These are phyloP conservation scores for Saxispiralis lemnorum DNA, from an alignment of 495 filamentous ascomycete genomes.

Conservation along the genomic window DNA sequence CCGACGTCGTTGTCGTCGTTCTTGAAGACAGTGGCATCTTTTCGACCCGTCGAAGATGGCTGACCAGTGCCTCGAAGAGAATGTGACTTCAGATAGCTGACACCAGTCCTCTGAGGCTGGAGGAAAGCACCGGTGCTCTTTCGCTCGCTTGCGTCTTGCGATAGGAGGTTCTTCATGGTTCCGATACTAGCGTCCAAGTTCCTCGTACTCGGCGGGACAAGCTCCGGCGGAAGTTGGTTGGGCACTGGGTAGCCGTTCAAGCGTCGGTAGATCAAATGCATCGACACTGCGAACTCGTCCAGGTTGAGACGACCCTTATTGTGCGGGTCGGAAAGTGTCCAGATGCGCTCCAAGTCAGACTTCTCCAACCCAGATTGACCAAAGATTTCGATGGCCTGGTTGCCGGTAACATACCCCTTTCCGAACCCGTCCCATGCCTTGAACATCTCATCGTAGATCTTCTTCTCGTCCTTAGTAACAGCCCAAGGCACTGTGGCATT, in stretches of 20 bases:
- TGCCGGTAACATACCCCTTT: constrained; percentile 84
- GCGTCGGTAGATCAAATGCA: constrained; percentile 97
- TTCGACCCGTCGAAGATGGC: constrained; percentile 36
- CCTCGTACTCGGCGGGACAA: constrained; percentile 88
- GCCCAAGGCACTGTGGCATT: constrained; percentile 97
- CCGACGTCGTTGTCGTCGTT: constrained; percentile 82
- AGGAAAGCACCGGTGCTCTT: constrained; percentile 73
- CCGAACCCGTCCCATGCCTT: constrained; percentile 89
- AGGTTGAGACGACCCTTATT: constrained; percentile 89
- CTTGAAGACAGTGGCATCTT: constrained; percentile 92
- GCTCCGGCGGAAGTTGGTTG: constrained; percentile 76
- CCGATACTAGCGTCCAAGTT: constrained; percentile 85
- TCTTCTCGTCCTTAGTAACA: constrained; percentile 97
- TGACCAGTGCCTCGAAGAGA: constrained; percentile 49
- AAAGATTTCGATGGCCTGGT: constrained; percentile 92
- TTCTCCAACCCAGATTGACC: constrained; percentile 88
- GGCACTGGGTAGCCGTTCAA: constrained; percentile 91
- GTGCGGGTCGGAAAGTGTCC: constrained; percentile 84
- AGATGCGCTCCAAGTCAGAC: constrained; percentile 74
- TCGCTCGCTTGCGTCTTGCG: constrained; percentile 68
- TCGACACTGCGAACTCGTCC: constrained; percentile 96
- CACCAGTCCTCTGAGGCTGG: constrained; percentile 88
- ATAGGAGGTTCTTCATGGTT: constrained; percentile 80
- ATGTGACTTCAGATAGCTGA: constrained; percentile 89
- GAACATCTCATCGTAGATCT: constrained; percentile 88